A percentile compares a stretch with the other conserved stretches of the same genome.
These are phyloP conservation scores for Starmerella sp. DNA, from an alignment of 805 yeast species.

Conservation along the genomic window DNA sequence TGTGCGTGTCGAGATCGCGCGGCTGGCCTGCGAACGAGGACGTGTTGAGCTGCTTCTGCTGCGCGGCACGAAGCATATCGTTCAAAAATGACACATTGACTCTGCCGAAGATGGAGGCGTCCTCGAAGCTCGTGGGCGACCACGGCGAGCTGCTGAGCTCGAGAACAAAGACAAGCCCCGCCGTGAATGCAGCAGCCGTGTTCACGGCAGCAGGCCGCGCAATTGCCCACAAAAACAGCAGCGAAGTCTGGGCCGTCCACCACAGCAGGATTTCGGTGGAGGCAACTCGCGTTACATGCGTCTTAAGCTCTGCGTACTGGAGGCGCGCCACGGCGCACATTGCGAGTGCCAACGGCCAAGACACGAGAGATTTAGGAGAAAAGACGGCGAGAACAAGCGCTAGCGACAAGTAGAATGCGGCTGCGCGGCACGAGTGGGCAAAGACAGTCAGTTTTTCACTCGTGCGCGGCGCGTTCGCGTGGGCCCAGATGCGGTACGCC, in stretches of 20 bases:
- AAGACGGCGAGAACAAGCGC: not conserved
- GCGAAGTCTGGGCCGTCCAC: not conserved
- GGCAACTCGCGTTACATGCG: not conserved
- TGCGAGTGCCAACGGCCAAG: not conserved
- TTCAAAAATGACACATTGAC: constrained; percentile 6
- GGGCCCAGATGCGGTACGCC: not conserved
- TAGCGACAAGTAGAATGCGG: not conserved
- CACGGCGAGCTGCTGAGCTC: constrained; percentile 1
- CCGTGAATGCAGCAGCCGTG: not conserved
- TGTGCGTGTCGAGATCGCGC: not conserved
- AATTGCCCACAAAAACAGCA: not conserved
- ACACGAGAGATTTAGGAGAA: not conserved
- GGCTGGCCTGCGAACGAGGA: constrained; percentile 14
- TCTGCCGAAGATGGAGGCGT: constrained; percentile 11
- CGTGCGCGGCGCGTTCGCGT: not conserved
- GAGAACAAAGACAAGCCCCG: not conserved
- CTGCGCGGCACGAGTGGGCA: not conserved
- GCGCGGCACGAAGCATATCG: constrained; percentile 8
- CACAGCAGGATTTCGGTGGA: constrained; percentile 1
- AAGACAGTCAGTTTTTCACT: not conserved
- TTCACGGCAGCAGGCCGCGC: not conserved
- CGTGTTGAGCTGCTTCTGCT: constrained; percentile 4
- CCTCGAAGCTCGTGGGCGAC: constrained; percentile 6
- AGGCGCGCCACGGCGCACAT: not conserved
- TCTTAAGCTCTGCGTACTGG: not conserved